Evolutionary conservation across 306 rosid genomes (phyloP).

Genomic region (Carpinus fangiana): DNA sequence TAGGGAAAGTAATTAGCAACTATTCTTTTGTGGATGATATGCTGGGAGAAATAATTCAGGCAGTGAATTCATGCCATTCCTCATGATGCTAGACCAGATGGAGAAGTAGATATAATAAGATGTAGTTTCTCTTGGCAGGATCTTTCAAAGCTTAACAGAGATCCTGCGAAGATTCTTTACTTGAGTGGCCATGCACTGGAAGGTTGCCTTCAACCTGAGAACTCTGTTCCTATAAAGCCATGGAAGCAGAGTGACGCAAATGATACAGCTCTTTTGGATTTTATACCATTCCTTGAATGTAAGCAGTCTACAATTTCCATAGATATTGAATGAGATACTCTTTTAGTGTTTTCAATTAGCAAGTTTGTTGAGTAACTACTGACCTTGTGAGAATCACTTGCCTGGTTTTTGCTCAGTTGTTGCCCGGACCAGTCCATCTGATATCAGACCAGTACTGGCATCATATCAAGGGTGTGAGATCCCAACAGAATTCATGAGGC

Average conservation of each 20-base stretch:
- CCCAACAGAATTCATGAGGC: conserved; percentile 81
- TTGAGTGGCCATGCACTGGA: conserved; percentile 91
- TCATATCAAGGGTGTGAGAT: conserved; percentile 85
- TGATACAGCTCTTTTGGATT: conserved; percentile 87
- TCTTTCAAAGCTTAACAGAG: conserved; percentile 85
- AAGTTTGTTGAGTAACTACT: conserved; percentile 3
- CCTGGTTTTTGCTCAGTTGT: conserved; percentile 63
- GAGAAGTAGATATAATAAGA: background rate
- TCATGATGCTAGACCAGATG: background rate
- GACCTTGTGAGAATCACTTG: conserved; percentile 25
- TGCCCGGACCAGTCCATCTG: conserved; percentile 85
- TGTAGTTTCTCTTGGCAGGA: conserved; percentile 57
- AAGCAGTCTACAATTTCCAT: conserved; percentile 36
- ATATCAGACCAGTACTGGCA: conserved; percentile 78
- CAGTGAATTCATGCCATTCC: background rate
- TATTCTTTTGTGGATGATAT: background rate
- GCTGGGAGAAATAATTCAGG: background rate
- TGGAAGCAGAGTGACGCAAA: conserved; percentile 69
- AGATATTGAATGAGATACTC: conserved; percentile 11
- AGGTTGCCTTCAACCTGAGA: conserved; percentile 84
- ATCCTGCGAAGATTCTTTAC: conserved; percentile 79
- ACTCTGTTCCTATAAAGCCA: conserved; percentile 73
- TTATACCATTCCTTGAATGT: conserved; percentile 94
- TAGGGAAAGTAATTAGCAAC: background rate
- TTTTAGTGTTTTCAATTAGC: background rate